Evolutionary conservation across 2,329 filamentous ascomycete genomes (phyloP).

Genomic region (Colletotrichum camelliae): DNA sequence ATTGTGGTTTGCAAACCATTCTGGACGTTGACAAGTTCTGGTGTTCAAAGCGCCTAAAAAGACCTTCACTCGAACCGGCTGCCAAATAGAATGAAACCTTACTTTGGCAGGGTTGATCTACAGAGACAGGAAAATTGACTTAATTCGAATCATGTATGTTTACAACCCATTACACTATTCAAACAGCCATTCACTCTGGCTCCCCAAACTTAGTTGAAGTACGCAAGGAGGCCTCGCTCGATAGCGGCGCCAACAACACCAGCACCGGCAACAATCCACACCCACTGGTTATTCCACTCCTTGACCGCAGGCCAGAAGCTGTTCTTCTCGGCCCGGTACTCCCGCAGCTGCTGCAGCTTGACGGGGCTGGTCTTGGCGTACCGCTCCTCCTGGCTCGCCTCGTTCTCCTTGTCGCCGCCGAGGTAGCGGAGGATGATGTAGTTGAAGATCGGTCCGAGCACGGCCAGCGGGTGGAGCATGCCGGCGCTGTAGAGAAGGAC

Average conservation of each 20-base stretch:
- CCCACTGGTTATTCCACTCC: slow-evolving; percentile 61
- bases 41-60: no score
- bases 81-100: no score
- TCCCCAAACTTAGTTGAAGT: not conserved
- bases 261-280: slow-evolving; percentile 55
- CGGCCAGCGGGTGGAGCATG: slow-evolving; percentile 57
- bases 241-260: slow-evolving; percentile 53
- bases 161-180: not conserved
- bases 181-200: not conserved
- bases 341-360: slow-evolving; percentile 58
- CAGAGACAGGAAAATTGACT: not conserved
- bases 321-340: slow-evolving; percentile 60
- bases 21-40: not conserved
- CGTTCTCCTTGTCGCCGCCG: slow-evolving; percentile 61
- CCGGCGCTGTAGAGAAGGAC: slow-evolving; percentile 60
- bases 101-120: no score
- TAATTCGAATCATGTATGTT: not conserved
- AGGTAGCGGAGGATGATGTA: slow-evolving; percentile 63
- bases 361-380: slow-evolving; percentile 54
- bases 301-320: slow-evolving; percentile 61
- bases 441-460: slow-evolving; percentile 62
- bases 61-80: no score
- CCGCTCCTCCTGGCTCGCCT: slow-evolving; percentile 54
- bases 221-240: slow-evolving; percentile 36
- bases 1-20: not conserved